Evolutionary conservation across 208 protist species (phyloP).

Genomic region (Giardia duodenalis): DNA sequence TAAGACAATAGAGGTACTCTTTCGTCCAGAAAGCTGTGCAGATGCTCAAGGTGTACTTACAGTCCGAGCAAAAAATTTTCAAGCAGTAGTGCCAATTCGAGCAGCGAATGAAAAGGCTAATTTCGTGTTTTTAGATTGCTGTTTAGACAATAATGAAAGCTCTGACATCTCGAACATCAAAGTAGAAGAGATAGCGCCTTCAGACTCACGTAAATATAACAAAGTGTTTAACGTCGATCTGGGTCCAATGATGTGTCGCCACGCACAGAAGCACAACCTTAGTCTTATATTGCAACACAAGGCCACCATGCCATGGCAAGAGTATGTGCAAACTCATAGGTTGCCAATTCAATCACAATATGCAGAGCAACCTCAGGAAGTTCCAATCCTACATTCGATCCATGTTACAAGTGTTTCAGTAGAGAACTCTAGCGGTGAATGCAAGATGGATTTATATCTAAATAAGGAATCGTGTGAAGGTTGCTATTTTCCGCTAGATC

Average conservation of each 20-base stretch:
- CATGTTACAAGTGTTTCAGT: not conserved
- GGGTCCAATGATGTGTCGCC: not conserved
- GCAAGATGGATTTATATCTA: not conserved
- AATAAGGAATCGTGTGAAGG: not conserved
- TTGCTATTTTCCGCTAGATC: not conserved
- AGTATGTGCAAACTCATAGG: not conserved
- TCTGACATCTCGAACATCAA: not conserved
- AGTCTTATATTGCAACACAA: not conserved
- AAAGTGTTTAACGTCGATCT: not conserved
- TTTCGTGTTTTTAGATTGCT: not conserved
- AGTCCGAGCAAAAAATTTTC: not conserved
- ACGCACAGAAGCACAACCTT: not conserved
- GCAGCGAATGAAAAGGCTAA: not conserved
- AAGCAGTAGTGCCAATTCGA: not conserved
- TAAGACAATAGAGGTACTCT: not conserved
- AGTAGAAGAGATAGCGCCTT: not conserved
- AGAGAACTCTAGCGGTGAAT: not conserved
- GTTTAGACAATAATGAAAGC: not conserved
- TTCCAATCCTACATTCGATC: not conserved
- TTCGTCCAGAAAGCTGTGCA: not conserved
- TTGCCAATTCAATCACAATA: not conserved
- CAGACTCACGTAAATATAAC: not conserved
- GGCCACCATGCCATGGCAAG: not conserved
- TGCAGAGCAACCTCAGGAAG: not conserved
- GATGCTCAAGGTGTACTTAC: not conserved